A percentile compares a stretch with the other conserved stretches of the same genome.
Evolutionary conservation across 2,329 filamentous ascomycete species (phyloP).

Genomic region (Beauveria pseudobassiana): DNA sequence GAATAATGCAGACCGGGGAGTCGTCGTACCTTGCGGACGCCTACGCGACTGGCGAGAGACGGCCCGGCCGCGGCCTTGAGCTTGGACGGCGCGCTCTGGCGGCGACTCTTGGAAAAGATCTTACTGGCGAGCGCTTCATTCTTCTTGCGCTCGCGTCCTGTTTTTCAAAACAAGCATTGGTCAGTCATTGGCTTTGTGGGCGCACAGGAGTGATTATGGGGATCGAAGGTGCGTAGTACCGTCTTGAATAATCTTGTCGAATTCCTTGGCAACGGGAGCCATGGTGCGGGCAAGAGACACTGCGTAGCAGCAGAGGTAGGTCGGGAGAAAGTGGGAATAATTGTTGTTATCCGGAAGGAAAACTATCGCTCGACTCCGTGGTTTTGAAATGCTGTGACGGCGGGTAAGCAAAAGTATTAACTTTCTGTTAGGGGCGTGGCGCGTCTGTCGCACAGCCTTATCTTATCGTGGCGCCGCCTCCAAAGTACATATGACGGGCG

Average conservation of each 20-base stretch:
- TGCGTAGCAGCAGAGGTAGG: neutral
- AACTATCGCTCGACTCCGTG: neutral
- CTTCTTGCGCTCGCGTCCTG: slow-evolving; percentile 62
- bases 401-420: neutral
- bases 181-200: neutral
- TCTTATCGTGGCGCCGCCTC: slow-evolving; percentile 1
- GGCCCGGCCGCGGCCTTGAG: slow-evolving; percentile 39
- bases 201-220: neutral
- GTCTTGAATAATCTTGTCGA: slow-evolving; percentile 15
- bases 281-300: neutral
- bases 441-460: slow-evolving; percentile 8
- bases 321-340: neutral
- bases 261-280: slow-evolving; percentile 13
- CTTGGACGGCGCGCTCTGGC: slow-evolving; percentile 47
- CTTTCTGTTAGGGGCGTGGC: neutral
- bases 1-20: neutral
- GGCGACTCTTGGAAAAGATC: slow-evolving; percentile 59
- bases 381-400: neutral
- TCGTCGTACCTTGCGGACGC: slow-evolving; percentile 57
- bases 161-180: neutral
- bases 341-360: neutral
- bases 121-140: slow-evolving; percentile 63
- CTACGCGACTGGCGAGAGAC: slow-evolving; percentile 63
- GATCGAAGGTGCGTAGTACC: slow-evolving; percentile 1
- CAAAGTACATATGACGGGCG: neutral